Evolutionary conservation across 257 asterid species (phyloP).

Genomic region (Nemophila menziesii): DNA sequence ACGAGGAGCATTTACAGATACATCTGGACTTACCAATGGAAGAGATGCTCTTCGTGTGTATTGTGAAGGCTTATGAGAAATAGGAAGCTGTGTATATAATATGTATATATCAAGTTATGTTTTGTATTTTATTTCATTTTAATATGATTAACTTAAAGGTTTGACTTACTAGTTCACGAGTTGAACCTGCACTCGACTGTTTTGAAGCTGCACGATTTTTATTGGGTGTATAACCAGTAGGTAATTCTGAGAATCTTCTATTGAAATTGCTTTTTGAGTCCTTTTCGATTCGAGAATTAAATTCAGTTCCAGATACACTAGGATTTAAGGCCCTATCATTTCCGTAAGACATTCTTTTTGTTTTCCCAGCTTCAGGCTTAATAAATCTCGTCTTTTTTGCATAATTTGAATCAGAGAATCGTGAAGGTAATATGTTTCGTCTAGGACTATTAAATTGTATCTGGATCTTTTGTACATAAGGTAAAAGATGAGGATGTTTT

Average conservation of each 20-base stretch:
- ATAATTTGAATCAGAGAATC: constrained; percentile 20
- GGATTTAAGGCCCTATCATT: constrained; percentile 89
- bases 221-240: constrained; percentile 34
- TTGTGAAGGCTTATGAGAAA: constrained; percentile 53
- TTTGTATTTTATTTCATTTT: neutral
- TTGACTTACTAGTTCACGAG: constrained; percentile 78
- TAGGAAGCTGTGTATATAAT: constrained; percentile 68
- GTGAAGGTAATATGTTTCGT: constrained; percentile 40
- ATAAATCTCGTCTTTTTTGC: constrained; percentile 43
- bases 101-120: too few relatives aligned
- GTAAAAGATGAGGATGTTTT: constrained; percentile 73
- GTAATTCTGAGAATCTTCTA: constrained; percentile 28
- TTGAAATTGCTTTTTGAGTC: constrained; percentile 32
- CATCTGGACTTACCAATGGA: constrained; percentile 56
- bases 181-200: constrained; percentile 47
- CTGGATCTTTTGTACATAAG: constrained; percentile 48
- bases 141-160: neutral
- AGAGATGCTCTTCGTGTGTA: constrained; percentile 66
- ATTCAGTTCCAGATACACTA: constrained; percentile 71
- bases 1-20: constrained; percentile 89
- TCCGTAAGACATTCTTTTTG: constrained; percentile 58
- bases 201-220: constrained; percentile 27
- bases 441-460: constrained; percentile 45
- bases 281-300: constrained; percentile 36
- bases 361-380: constrained; percentile 36